Percentiles rank a stretch among this genome's conserved stretches.
Conservation (phyloP, 1,139 yeast species). For the Sugiyamaella pinicola region DNA sequence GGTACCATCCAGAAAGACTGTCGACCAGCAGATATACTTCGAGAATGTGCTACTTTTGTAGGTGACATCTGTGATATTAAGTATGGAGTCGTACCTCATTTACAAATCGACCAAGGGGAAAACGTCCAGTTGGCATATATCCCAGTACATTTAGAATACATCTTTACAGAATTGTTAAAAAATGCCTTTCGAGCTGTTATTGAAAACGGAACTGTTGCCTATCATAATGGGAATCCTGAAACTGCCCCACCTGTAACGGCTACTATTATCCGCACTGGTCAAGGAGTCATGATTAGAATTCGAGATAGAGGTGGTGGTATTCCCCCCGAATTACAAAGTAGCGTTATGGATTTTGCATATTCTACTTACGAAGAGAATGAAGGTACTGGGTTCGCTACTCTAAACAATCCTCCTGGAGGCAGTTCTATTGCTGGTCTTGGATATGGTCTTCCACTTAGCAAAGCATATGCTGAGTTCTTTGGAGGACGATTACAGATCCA, state of each 20-base stretch:
- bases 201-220: conserved; percentile 51
- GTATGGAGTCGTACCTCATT: conserved; percentile 70
- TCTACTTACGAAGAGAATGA: conserved; percentile 69
- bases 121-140: conserved; percentile 70
- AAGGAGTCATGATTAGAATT: conserved; percentile 56
- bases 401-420: conserved; percentile 75
- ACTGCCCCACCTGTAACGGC: conserved; percentile 61
- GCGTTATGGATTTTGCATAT: conserved; percentile 83
- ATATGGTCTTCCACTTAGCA: conserved; percentile 86
- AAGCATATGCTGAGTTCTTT: conserved; percentile 67
- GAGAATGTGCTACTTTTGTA: conserved; percentile 69
- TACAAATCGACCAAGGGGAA: conserved; percentile 57
- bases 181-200: conserved; percentile 86
- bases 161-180: conserved; percentile 82
- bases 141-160: conserved; percentile 83
- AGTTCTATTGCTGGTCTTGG: conserved; percentile 94
- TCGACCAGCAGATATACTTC: conserved; percentile 61
- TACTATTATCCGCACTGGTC: conserved; percentile 61
- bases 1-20: conserved; percentile 74
- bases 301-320: conserved; percentile 93
- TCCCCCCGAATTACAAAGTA: conserved; percentile 60
- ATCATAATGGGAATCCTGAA: conserved; percentile 4
- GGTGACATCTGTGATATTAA: conserved; percentile 80
- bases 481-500: conserved; percentile 80
- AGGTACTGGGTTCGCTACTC: conserved; percentile 51